These are phyloP conservation scores for Colletotrichum falcatum DNA, from an alignment of 2,329 filamentous ascomycete species.

Conservation along the genomic window DNA sequence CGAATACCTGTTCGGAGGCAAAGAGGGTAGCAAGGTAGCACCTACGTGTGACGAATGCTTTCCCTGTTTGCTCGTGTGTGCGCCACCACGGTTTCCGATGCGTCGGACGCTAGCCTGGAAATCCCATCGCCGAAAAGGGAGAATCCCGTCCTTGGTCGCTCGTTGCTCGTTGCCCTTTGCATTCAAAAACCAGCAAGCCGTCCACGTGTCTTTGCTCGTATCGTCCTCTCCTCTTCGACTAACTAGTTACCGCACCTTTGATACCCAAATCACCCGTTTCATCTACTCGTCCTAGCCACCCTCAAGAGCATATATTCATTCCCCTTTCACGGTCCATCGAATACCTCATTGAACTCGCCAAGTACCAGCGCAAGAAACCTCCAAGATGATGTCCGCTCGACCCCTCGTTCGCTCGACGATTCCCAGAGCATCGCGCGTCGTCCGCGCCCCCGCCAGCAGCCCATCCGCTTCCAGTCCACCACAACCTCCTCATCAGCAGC, in stretches of 20 bases:
- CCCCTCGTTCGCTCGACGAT: constrained; percentile 46
- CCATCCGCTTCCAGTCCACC: constrained; percentile 57
- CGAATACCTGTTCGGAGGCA: no score
- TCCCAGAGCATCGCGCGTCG: constrained; percentile 46
- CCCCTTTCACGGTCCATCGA: background rate
- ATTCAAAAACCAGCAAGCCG: constrained; percentile 22
- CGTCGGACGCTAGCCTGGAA: constrained; percentile 7
- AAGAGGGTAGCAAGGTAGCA: no score
- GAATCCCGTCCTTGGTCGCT: background rate
- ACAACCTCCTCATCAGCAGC: constrained; percentile 46
- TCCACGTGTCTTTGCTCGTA: constrained; percentile 1
- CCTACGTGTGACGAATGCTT: constrained; percentile 12
- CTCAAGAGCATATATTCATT: no score
- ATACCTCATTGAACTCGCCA: background rate
- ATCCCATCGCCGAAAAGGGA: background rate
- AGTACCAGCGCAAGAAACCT: background rate
- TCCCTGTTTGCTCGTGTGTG: constrained; percentile 3
- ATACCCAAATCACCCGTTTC: background rate
- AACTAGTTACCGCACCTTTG: background rate
- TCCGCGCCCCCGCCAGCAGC: constrained; percentile 47
- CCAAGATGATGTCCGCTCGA: constrained; percentile 49
- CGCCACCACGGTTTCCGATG: constrained; percentile 5
- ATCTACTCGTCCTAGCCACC: background rate
- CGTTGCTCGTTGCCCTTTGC: background rate
- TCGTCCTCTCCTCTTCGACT: background rate